Percentiles rank a stretch among this genome's conserved stretches.
phyloP scores from a whole-genome alignment of 2,329 filamentous ascomycete genomes.

The Sporothrix pseudoabietina region DNA sequence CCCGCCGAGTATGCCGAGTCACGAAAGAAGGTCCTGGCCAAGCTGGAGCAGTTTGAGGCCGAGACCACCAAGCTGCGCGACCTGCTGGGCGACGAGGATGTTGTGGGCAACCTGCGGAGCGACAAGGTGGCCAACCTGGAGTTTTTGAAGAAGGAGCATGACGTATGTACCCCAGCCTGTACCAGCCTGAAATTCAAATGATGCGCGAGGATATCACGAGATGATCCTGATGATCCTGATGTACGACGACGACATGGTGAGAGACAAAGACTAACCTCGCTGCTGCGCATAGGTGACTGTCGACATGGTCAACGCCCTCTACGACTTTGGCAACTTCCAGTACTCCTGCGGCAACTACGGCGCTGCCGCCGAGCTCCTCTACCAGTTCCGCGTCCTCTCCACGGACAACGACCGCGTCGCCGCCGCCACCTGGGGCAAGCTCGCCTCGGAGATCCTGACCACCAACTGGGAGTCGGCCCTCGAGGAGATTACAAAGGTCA shows the following conservation, averaged over 20 bases:
- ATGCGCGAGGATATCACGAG: not conserved
- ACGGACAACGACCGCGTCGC: conserved; percentile 98
- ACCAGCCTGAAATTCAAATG: no score
- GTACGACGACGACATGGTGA: not conserved
- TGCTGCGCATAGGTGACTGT: conserved; percentile 66
- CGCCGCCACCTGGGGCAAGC: conserved; percentile 95
- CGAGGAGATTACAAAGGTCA: conserved; percentile 87
- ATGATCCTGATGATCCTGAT: not conserved
- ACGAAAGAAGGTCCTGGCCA: conserved; percentile 82
- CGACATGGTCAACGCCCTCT: conserved; percentile 94
- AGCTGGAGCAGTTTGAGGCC: conserved; percentile 80
- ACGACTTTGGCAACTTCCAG: conserved; percentile 95
- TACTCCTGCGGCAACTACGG: conserved; percentile 96
- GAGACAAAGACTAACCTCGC: not conserved
- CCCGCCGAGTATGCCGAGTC: conserved; percentile 87
- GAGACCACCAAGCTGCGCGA: conserved; percentile 87
- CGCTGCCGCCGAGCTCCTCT: conserved; percentile 87
- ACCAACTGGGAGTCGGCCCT: conserved; percentile 93
- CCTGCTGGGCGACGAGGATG: conserved; percentile 82
- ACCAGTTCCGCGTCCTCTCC: conserved; percentile 96
- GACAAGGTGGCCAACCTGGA: conserved; percentile 99
- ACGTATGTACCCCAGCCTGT: conserved; percentile 52
- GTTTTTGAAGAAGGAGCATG: conserved; percentile 95
- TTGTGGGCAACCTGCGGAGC: conserved; percentile 85
- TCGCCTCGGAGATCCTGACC: conserved; percentile 92